phyloP scores from a whole-genome alignment of 2,329 filamentous ascomycete genomes.

The Aspergillus latus region DNA sequence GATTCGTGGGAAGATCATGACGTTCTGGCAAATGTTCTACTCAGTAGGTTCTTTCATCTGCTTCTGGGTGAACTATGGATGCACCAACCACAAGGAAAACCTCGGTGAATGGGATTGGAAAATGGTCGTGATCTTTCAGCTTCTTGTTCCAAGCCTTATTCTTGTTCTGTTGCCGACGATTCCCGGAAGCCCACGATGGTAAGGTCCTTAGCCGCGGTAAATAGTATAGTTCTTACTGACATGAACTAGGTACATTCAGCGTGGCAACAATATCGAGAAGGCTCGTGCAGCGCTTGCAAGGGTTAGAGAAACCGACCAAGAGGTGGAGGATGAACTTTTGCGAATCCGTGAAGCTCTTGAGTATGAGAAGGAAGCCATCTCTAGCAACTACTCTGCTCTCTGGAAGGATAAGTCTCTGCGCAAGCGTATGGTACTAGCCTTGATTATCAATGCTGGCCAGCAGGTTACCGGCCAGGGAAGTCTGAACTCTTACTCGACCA shows the following conservation, averaged over 20 bases:
- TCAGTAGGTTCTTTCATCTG: slow-evolving; percentile 65
- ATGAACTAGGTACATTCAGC: slow-evolving; percentile 51
- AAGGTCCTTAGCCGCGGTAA: slow-evolving; percentile 32
- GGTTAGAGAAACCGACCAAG: slow-evolving; percentile 64
- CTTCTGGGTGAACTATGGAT: slow-evolving; percentile 66
- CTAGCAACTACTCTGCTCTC: slow-evolving; percentile 61
- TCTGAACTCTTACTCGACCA: slow-evolving; percentile 69
- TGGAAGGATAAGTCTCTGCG: slow-evolving; percentile 70
- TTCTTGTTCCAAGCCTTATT: slow-evolving; percentile 65
- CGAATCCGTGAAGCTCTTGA: slow-evolving; percentile 67
- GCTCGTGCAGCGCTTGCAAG: slow-evolving; percentile 58
- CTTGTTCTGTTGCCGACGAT: slow-evolving; percentile 63
- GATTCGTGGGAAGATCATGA: slow-evolving; percentile 67
- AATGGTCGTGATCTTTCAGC: slow-evolving; percentile 71
- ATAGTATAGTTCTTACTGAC: neutral
- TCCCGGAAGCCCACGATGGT: slow-evolving; percentile 69
- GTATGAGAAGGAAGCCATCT: slow-evolving; percentile 69
- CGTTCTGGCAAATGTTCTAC: slow-evolving; percentile 69
- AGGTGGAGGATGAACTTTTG: slow-evolving; percentile 66
- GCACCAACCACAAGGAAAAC: slow-evolving; percentile 53
- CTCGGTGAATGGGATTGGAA: slow-evolving; percentile 73
- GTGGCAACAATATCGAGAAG: slow-evolving; percentile 59
- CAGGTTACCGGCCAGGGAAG: slow-evolving; percentile 72
- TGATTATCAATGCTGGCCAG: slow-evolving; percentile 68
- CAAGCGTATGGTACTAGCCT: slow-evolving; percentile 64